Percentiles rank a stretch among this genome's conserved stretches.
These are phyloP conservation scores for Platanthera guangdongensis DNA, from an alignment of 106 monocot genomes.

Conservation along the genomic window DNA sequence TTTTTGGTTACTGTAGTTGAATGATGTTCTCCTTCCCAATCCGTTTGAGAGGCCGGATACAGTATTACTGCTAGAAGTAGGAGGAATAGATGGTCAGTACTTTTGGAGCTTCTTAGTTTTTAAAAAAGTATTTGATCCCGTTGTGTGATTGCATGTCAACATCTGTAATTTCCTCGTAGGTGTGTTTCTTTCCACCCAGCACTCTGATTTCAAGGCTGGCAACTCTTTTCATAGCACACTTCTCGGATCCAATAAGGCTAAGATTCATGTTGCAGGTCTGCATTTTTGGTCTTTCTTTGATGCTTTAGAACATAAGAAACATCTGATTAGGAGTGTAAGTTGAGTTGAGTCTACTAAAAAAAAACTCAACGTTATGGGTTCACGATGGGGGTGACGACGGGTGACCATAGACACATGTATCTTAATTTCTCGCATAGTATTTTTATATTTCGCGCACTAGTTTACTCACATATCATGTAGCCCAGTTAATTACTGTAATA, in stretches of 20 bases:
- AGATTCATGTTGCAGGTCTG: constrained; percentile 52
- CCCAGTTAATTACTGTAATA: no score
- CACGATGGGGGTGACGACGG: no score
- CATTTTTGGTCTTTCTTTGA: background rate
- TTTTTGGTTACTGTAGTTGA: constrained; percentile 35
- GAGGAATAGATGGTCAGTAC: constrained; percentile 50
- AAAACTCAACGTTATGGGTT: no score
- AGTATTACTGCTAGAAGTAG: constrained; percentile 57
- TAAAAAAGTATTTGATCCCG: background rate
- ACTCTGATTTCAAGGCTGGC: constrained; percentile 10
- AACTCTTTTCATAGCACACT: constrained; percentile 22
- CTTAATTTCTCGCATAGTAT: no score
- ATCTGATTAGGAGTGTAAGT: background rate
- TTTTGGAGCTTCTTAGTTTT: background rate
- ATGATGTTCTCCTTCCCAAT: constrained; percentile 58
- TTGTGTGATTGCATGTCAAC: background rate
- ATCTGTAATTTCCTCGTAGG: constrained; percentile 14
- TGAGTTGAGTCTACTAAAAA: no score
- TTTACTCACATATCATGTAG: no score
- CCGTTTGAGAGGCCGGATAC: constrained; percentile 76
- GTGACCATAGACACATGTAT: no score
- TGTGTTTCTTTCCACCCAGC: constrained; percentile 4
- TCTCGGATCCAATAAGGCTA: constrained; percentile 17
- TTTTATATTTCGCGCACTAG: no score
- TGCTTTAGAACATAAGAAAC: background rate